These are phyloP conservation scores for Tolypocladium pustulatum DNA, from an alignment of 2,329 filamentous ascomycete genomes.

Conservation along the genomic window DNA sequence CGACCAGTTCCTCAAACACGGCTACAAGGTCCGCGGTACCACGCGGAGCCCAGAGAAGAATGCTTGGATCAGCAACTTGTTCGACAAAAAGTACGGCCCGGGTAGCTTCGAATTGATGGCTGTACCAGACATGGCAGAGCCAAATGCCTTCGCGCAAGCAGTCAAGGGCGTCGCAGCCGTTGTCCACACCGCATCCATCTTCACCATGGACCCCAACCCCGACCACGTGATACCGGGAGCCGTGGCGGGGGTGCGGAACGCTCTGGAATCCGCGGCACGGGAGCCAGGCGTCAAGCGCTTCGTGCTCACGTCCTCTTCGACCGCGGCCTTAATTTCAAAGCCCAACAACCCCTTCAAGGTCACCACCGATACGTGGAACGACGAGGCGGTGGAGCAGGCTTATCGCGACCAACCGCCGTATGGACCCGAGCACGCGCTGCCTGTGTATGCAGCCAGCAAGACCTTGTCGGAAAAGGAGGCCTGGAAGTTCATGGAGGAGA, in stretches of 20 bases:
- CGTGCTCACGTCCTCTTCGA: constrained; percentile 26
- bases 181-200: constrained; percentile 26
- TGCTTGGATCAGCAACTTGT: constrained; percentile 17
- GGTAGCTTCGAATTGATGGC: constrained; percentile 22
- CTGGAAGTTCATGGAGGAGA: constrained; percentile 23
- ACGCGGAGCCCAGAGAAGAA: constrained; percentile 23
- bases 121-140: constrained; percentile 21
- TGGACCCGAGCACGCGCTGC: constrained; percentile 10
- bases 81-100: constrained; percentile 20
- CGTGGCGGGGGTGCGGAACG: constrained; percentile 14
- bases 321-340: constrained; percentile 9
- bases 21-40: constrained; percentile 33
- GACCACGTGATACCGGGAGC: constrained; percentile 25
- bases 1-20: constrained; percentile 26
- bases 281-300: constrained; percentile 26
- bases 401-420: constrained; percentile 24
- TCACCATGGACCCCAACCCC: constrained; percentile 23
- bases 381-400: constrained; percentile 18
- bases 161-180: constrained; percentile 20
- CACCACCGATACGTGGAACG: constrained; percentile 22
- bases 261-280: constrained; percentile 23
- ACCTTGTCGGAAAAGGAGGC: constrained; percentile 21
- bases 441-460: constrained; percentile 29
- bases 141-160: constrained; percentile 14
- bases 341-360: constrained; percentile 8